These are phyloP conservation scores for Fusarium staphyleae DNA, from an alignment of 2,329 filamentous ascomycete genomes.

Conservation along the genomic window DNA sequence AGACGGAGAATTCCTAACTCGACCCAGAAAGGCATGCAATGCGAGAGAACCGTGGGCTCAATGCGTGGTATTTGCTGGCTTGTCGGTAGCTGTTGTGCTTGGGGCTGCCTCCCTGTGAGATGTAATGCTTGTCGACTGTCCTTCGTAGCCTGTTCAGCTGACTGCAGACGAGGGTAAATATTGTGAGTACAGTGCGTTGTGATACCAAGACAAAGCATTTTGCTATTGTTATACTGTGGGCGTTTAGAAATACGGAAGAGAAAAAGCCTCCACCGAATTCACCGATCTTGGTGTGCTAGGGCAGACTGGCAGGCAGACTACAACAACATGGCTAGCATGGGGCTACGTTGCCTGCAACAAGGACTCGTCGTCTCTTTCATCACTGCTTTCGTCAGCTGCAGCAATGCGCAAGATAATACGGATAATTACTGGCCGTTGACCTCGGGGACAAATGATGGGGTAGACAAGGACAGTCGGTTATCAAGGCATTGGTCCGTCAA, in stretches of 20 bases:
- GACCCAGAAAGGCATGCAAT: constrained; percentile 11
- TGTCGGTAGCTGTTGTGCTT: constrained; percentile 8
- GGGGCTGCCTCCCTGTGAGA: constrained; percentile 20
- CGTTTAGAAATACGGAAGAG: constrained; percentile 16
- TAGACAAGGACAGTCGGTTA: constrained; percentile 27
- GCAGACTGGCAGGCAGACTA: constrained; percentile 34
- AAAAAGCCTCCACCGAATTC: constrained; percentile 14
- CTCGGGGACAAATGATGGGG: constrained; percentile 6
- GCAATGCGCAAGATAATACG: constrained; percentile 17
- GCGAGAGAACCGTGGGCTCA: constrained; percentile 20
- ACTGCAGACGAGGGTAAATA: constrained; percentile 19
- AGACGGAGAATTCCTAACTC: constrained; percentile 6
- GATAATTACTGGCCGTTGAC: constrained; percentile 29
- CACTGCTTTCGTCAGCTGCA: constrained; percentile 32
- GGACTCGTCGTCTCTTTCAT: constrained; percentile 28
- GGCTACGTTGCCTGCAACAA: constrained; percentile 11
- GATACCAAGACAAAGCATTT: constrained; percentile 4
- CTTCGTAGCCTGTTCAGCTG: constrained; percentile 7
- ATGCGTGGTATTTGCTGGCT: constrained; percentile 11
- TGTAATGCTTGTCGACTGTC: constrained; percentile 10
- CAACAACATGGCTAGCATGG: constrained; percentile 13
- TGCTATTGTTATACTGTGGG: constrained; percentile 10
- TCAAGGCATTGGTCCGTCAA: constrained; percentile 27
- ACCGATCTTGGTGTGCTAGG: constrained; percentile 25
- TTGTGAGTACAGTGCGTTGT: constrained; percentile 30